Evolutionary conservation across 1,139 yeast genomes (phyloP).

Genomic region (Blastobotrys illinoisensis): DNA sequence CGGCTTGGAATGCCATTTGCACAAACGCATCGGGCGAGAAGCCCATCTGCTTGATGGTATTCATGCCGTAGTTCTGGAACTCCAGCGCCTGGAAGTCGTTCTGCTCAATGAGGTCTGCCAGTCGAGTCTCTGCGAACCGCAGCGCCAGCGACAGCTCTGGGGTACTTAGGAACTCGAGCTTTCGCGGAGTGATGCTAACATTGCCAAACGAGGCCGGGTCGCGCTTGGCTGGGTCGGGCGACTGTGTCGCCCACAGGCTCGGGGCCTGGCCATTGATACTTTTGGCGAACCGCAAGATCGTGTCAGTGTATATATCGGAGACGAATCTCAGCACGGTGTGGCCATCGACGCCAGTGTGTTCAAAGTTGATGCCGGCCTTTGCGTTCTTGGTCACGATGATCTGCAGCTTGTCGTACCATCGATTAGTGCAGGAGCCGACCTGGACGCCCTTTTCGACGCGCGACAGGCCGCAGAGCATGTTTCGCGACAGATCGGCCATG

Average conservation of each 20-base stretch:
- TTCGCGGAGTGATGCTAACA: slow-evolving; percentile 59
- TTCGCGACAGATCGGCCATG: slow-evolving; percentile 64
- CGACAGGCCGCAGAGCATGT: slow-evolving; percentile 85
- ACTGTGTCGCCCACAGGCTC: slow-evolving; percentile 56
- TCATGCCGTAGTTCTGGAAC: slow-evolving; percentile 70
- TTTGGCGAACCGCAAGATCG: slow-evolving; percentile 79
- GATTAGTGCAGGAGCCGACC: slow-evolving; percentile 87
- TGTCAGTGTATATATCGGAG: slow-evolving; percentile 85
- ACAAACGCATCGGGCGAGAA: slow-evolving; percentile 92
- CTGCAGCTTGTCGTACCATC: slow-evolving; percentile 93
- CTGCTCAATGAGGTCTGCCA: slow-evolving; percentile 82
- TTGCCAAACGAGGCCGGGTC: slow-evolving; percentile 40
- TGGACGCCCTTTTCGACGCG: slow-evolving; percentile 77
- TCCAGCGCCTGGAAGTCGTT: slow-evolving; percentile 82
- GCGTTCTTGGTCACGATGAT: slow-evolving; percentile 87
- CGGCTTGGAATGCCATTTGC: slow-evolving; percentile 92
- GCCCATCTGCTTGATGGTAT: slow-evolving; percentile 75
- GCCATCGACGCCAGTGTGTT: slow-evolving; percentile 94
- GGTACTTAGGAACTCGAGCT: slow-evolving; percentile 83
- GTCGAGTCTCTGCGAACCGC: slow-evolving; percentile 85
- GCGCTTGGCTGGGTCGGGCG: slow-evolving; percentile 43
- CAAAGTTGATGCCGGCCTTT: slow-evolving; percentile 89
- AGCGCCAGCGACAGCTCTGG: slow-evolving; percentile 71
- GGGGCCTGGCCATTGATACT: slow-evolving; percentile 80
- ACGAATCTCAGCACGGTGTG: slow-evolving; percentile 87